Percentiles rank a stretch among this genome's conserved stretches.
phyloP scores from a whole-genome alignment of 257 asterid species.

The Nicotiana knightiana region DNA sequence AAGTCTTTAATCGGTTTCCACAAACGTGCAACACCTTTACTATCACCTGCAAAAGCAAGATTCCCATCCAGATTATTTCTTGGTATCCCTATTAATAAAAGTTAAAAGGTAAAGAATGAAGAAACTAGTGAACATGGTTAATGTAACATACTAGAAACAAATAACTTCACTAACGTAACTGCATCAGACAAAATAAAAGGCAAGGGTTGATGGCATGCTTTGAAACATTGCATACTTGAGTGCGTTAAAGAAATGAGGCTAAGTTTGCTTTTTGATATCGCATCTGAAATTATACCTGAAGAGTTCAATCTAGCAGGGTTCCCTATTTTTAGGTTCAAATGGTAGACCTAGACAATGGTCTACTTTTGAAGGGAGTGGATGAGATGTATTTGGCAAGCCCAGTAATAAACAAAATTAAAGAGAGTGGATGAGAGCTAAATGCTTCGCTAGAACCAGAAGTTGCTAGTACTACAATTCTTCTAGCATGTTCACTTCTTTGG shows the following conservation, averaged over 20 bases:
- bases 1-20: constrained; percentile 68
- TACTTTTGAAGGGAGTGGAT: neutral
- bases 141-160: neutral
- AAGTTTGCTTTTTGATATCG: neutral
- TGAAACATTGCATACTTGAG: neutral
- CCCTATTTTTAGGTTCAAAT: neutral
- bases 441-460: neutral
- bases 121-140: neutral
- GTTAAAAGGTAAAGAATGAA: constrained; percentile 7
- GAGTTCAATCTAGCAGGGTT: neutral
- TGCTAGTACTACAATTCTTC: neutral
- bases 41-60: constrained; percentile 28
- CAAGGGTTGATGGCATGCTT: neutral
- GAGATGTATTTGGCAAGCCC: neutral
- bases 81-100: constrained; percentile 14
- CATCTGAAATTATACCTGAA: neutral
- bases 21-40: constrained; percentile 30
- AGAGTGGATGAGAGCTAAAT: neutral
- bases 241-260: neutral
- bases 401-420: neutral
- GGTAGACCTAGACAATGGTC: neutral
- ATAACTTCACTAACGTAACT: neutral
- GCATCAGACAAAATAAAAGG: neutral
- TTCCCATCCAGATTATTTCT: constrained; percentile 22
- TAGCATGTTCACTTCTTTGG: neutral